Evolutionary conservation across 1,284 basidiomycete genomes (phyloP).

Genomic region (Apiotrichum brassicae): DNA sequence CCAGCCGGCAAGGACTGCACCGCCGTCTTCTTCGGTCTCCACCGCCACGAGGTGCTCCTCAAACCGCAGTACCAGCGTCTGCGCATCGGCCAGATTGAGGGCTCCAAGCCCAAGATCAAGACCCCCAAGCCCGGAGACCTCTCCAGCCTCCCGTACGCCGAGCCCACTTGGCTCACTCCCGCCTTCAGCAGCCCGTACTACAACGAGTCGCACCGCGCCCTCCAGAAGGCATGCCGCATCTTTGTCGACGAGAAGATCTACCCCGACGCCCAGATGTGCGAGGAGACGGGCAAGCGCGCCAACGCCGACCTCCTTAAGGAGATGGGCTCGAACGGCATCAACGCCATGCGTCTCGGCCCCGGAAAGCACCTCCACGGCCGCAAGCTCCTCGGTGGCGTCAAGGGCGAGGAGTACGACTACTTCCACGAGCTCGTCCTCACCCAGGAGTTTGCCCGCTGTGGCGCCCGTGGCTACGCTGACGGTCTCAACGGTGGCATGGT

Average conservation of each 20-base stretch:
- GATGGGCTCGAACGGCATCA: slow-evolving; percentile 60
- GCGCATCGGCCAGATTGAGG: slow-evolving; percentile 63
- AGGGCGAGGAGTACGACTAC: slow-evolving; percentile 82
- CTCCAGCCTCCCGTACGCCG: slow-evolving; percentile 65
- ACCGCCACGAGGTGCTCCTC: slow-evolving; percentile 71
- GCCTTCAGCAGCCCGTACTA: slow-evolving; percentile 82
- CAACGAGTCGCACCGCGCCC: slow-evolving; percentile 53
- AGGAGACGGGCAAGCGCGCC: slow-evolving; percentile 68
- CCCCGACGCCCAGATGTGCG: slow-evolving; percentile 57
- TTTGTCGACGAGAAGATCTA: slow-evolving; percentile 54
- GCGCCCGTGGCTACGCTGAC: slow-evolving; percentile 78
- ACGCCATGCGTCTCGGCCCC: slow-evolving; percentile 84
- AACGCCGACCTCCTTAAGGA: slow-evolving; percentile 43
- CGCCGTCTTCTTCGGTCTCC: slow-evolving; percentile 76
- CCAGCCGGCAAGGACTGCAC: slow-evolving; percentile 68
- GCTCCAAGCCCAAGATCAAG: slow-evolving; percentile 57
- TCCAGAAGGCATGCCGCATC: slow-evolving; percentile 51
- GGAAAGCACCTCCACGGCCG: slow-evolving; percentile 72
- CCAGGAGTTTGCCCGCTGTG: slow-evolving; percentile 74
- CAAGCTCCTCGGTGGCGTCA: slow-evolving; percentile 76
- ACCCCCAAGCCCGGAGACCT: slow-evolving; percentile 55
- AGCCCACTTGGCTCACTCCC: slow-evolving; percentile 73
- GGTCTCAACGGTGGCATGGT: slow-evolving; percentile 69
- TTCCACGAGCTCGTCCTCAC: slow-evolving; percentile 68
- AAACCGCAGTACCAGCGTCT: slow-evolving; percentile 67